These are phyloP conservation scores for Saprolegnia diclina DNA, from an alignment of 352 stramenopile species.

Conservation along the genomic window DNA sequence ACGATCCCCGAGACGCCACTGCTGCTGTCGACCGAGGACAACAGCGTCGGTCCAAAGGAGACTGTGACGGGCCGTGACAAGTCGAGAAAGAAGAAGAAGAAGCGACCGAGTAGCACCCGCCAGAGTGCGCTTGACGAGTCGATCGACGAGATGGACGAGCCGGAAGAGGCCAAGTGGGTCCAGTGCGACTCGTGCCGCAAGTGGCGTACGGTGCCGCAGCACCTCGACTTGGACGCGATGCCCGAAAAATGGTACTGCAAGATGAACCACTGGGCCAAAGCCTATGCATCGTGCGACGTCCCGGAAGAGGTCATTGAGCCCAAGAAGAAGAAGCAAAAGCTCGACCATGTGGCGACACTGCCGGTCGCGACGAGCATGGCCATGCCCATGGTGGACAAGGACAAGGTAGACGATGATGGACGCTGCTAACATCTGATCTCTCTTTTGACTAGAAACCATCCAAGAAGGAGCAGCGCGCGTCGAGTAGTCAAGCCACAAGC, in stretches of 20 bases:
- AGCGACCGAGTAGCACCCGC: constrained; percentile 9
- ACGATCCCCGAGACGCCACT: not conserved
- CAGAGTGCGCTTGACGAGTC: constrained; percentile 12
- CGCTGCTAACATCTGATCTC: not conserved
- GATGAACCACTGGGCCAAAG: constrained; percentile 91
- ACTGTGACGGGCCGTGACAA: constrained; percentile 29
- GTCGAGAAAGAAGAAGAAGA: constrained; percentile 32
- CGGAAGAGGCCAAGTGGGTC: constrained; percentile 88
- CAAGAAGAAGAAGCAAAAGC: constrained; percentile 67
- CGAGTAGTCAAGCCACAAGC: not conserved
- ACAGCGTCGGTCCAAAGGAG: constrained; percentile 15
- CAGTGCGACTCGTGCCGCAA: constrained; percentile 95
- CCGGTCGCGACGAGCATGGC: not conserved
- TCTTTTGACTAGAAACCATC: not conserved
- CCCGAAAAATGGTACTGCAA: constrained; percentile 95
- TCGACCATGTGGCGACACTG: constrained; percentile 31
- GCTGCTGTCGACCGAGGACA: not conserved
- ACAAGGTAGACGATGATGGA: not conserved
- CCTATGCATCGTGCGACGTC: constrained; percentile 80
- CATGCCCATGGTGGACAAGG: not conserved
- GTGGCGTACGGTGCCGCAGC: constrained; percentile 90
- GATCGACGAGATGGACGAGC: constrained; percentile 22
- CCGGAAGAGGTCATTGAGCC: constrained; percentile 85
- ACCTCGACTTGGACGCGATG: constrained; percentile 85
- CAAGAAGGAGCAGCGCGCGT: constrained; percentile 13